These are phyloP conservation scores for Sordariomycetes sp. DNA, from an alignment of 2,329 filamentous ascomycete genomes.

Conservation along the genomic window DNA sequence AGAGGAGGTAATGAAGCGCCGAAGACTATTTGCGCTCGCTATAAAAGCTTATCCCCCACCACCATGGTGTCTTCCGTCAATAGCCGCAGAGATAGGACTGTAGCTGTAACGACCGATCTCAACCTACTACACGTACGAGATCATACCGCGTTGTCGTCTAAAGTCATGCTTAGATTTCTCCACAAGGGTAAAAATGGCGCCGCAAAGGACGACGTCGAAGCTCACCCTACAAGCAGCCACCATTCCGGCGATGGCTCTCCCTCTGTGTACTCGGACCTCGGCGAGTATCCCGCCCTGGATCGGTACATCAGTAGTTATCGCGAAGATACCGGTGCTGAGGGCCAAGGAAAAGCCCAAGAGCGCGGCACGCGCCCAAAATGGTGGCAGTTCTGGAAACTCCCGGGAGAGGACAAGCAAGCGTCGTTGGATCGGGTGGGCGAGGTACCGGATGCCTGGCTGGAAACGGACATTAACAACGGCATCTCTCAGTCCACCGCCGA, in stretches of 20 bases:
- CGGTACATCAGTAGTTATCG: slow-evolving; percentile 26
- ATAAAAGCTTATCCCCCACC: neutral
- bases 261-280: neutral
- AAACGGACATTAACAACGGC: slow-evolving; percentile 49
- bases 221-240: neutral
- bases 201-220: neutral
- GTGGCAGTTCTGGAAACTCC: neutral
- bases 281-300: slow-evolving; percentile 12
- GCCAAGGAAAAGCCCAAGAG: neutral
- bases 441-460: neutral
- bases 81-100: neutral
- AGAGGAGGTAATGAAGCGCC: neutral
- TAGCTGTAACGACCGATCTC: neutral
- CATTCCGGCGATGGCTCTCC: neutral
- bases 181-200: neutral
- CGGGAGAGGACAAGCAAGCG: neutral
- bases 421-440: neutral
- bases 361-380: neutral
- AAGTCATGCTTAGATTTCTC: neutral
- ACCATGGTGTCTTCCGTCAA: neutral
- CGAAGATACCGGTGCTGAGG: slow-evolving; percentile 30
- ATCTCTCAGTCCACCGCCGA: slow-evolving; percentile 50
- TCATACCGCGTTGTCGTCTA: neutral
- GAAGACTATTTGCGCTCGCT: neutral
- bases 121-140: neutral